Percentiles rank a stretch among this genome's conserved stretches.
Evolutionary conservation across 148 eudicot species (phyloP).

Genomic region (Rhododendron kiyosumense): DNA sequence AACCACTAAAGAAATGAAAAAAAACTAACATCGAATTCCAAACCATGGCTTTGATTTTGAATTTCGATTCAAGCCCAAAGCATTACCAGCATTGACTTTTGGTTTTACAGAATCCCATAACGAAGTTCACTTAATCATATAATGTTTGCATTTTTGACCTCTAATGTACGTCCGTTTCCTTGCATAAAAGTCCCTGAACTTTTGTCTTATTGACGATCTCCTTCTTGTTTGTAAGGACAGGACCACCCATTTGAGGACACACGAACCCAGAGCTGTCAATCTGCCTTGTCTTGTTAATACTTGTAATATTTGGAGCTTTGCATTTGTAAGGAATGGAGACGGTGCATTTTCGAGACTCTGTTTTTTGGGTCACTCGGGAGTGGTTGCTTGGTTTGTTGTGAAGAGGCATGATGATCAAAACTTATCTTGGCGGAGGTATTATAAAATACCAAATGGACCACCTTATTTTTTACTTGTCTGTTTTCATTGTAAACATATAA

Average conservation of each 20-base stretch:
- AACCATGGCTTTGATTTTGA: neutral
- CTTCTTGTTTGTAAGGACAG: neutral
- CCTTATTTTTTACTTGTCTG: neutral
- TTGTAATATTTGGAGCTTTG: neutral
- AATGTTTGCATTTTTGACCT: neutral
- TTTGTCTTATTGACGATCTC: neutral
- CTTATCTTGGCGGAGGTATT: constrained; percentile 3
- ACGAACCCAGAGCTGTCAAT: constrained; percentile 9
- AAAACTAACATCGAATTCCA: neutral
- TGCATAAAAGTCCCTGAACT: constrained; percentile 1
- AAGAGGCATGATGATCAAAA: neutral
- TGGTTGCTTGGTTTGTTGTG: neutral
- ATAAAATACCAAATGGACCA: neutral
- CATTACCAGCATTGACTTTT: constrained; percentile 6
- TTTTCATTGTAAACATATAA: neutral
- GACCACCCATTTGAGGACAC: neutral
- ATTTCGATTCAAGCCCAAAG: neutral
- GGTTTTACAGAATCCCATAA: neutral
- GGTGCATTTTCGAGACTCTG: neutral
- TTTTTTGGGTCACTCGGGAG: neutral
- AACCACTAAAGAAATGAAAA: neutral
- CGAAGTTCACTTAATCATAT: neutral
- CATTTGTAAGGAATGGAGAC: neutral
- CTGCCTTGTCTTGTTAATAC: neutral
- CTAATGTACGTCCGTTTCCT: neutral